Evolutionary conservation across 2,329 filamentous ascomycete species (phyloP).

Genomic region (Pseudopyricularia cyperi): DNA sequence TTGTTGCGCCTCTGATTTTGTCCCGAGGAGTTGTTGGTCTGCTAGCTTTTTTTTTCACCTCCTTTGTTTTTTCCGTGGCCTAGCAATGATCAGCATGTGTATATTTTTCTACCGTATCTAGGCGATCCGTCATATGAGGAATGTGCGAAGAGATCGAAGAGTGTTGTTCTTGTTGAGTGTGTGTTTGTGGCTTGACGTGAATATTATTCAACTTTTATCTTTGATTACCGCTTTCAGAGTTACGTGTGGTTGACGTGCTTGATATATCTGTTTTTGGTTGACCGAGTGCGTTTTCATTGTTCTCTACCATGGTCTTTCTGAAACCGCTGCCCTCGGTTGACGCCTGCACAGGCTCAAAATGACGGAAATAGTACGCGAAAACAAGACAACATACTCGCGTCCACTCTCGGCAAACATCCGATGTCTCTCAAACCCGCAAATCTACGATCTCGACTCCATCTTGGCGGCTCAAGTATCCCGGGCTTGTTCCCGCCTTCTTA

Average conservation of each 20-base stretch:
- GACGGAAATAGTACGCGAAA: no score
- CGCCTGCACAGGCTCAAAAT: no score
- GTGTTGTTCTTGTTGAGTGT: neutral
- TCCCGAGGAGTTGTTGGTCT: neutral
- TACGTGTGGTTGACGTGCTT: no score
- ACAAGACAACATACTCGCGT: no score
- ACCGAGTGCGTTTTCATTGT: no score
- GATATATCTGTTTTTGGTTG: no score
- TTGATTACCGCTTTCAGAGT: no score
- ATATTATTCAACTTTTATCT: neutral
- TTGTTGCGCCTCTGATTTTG: neutral
- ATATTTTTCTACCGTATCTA: neutral
- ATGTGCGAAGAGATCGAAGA: neutral
- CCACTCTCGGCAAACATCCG: no score
- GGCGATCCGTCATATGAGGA: neutral
- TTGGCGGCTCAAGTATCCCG: neutral
- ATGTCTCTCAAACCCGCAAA: neutral
- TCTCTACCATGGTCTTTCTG: no score
- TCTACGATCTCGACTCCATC: neutral
- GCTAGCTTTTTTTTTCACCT: neutral
- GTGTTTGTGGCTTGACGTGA: neutral
- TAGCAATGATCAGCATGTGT: neutral
- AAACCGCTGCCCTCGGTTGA: no score
- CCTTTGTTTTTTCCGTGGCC: conserved; percentile 1
- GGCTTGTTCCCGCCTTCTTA: neutral